Conservation (phyloP, 306 rosid genomes). For the Alnus glutinosa region DNA sequence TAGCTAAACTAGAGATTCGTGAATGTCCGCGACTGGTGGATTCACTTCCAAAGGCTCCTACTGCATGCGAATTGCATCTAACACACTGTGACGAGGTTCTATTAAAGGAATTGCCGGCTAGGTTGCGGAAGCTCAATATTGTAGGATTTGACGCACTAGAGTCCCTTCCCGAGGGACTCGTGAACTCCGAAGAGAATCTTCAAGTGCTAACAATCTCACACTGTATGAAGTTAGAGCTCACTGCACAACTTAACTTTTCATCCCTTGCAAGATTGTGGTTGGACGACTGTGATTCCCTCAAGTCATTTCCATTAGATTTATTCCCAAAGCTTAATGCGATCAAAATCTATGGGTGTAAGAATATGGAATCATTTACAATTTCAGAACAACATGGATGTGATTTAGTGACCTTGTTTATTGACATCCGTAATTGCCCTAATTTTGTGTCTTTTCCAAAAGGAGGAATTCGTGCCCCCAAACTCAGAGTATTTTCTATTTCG, state of each 20-base stretch:
- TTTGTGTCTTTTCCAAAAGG: not conserved
- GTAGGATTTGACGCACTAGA: not conserved
- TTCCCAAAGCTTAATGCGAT: not conserved
- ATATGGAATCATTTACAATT: not conserved
- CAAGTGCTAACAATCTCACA: not conserved
- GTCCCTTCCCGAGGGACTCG: too few relatives aligned
- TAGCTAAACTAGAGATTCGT: too few relatives aligned
- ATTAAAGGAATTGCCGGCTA: too few relatives aligned
- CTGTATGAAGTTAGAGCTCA: not conserved
- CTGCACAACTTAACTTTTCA: not conserved
- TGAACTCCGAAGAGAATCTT: not conserved
- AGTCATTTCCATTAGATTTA: not conserved
- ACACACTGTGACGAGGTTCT: too few relatives aligned
- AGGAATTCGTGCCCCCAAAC: not conserved
- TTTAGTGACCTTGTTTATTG: not conserved
- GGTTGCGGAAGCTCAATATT: too few relatives aligned
- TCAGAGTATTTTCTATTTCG: accelerated
- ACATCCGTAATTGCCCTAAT: not conserved
- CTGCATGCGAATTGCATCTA: too few relatives aligned
- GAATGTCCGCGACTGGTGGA: not conserved
- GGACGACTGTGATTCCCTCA: not conserved
- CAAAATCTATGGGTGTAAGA: accelerated
- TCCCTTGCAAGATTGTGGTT: not conserved
- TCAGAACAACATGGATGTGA: not conserved
- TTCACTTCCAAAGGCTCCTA: not conserved